These are phyloP conservation scores for Acanthamoeba healyi DNA, from an alignment of 208 protist genomes.

Conservation along the genomic window DNA sequence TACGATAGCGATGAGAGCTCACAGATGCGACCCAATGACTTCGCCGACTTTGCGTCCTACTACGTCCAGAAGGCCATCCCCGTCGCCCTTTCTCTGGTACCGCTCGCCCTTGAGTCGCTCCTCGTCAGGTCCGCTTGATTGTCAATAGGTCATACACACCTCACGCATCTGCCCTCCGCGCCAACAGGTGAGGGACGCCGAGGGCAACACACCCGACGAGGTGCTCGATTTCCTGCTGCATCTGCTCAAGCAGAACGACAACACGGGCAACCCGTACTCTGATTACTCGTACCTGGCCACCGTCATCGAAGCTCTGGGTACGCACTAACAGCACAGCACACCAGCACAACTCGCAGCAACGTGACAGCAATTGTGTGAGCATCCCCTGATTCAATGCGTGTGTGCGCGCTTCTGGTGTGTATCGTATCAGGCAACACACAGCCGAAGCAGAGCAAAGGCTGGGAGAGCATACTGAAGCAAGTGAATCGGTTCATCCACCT, in stretches of 20 bases:
- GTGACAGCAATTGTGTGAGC: too few species aligned
- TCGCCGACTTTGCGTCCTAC: constrained; percentile 43
- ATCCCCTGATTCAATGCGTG: too few species aligned
- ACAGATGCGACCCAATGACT: constrained; percentile 54
- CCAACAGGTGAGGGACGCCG: constrained; percentile 18
- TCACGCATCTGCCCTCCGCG: too few species aligned
- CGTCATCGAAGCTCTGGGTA: constrained; percentile 14
- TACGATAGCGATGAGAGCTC: constrained; percentile 6
- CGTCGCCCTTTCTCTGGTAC: constrained; percentile 5
- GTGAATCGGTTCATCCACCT: not conserved
- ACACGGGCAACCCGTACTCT: constrained; percentile 73
- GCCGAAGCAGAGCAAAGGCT: not conserved
- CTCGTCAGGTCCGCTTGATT: not conserved
- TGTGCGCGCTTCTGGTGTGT: too few species aligned
- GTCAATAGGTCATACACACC: too few species aligned
- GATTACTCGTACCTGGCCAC: constrained; percentile 39
- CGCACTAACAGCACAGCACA: not conserved
- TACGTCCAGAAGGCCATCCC: constrained; percentile 54
- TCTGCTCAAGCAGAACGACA: constrained; percentile 83
- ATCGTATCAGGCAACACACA: constrained; percentile 50
- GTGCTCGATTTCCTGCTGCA: constrained; percentile 78
- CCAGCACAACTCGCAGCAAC: too few species aligned
- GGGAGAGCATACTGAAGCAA: constrained; percentile 36
- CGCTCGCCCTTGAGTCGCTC: not conserved
- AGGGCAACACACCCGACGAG: constrained; percentile 75